Percentiles rank a stretch among this genome's conserved stretches.
Evolutionary conservation across 495 filamentous ascomycete species (phyloP).

Genomic region (Hypomontagnella monticulosa): DNA sequence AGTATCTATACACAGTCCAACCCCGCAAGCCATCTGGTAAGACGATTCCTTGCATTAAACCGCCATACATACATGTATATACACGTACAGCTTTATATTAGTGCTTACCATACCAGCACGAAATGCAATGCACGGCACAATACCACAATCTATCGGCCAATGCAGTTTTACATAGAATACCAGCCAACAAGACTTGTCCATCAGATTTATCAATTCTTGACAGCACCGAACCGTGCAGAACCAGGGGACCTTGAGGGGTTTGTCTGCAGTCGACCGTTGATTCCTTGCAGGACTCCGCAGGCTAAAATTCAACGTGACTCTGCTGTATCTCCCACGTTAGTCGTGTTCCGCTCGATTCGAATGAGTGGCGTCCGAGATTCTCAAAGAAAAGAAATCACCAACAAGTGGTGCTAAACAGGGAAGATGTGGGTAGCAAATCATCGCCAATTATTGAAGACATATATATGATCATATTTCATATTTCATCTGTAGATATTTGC

Average conservation of each 20-base stretch:
- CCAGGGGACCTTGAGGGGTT: constrained; percentile 21
- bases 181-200: constrained; percentile 1
- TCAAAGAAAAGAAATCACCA: background rate
- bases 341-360: background rate
- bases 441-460: background rate
- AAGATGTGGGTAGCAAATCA: too few species aligned
- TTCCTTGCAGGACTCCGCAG: constrained; percentile 42
- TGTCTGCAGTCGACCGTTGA: constrained; percentile 20
- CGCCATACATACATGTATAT: background rate
- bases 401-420: too few species aligned
- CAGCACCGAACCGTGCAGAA: constrained; percentile 19
- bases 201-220: constrained; percentile 12
- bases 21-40: constrained; percentile 30
- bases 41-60: constrained; percentile 36
- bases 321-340: background rate
- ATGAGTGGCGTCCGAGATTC: constrained; percentile 9
- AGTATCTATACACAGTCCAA: background rate
- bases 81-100: constrained; percentile 13
- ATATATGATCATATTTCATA: constrained; percentile 19
- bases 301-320: constrained; percentile 18
- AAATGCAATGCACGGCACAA: constrained; percentile 36
- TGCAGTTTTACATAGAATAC: constrained; percentile 12
- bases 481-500: constrained; percentile 3
- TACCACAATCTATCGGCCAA: constrained; percentile 13
- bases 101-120: constrained; percentile 37